Conservation (phyloP, 2,329 filamentous ascomycete species). For the Nigrograna mackinnonii region DNA sequence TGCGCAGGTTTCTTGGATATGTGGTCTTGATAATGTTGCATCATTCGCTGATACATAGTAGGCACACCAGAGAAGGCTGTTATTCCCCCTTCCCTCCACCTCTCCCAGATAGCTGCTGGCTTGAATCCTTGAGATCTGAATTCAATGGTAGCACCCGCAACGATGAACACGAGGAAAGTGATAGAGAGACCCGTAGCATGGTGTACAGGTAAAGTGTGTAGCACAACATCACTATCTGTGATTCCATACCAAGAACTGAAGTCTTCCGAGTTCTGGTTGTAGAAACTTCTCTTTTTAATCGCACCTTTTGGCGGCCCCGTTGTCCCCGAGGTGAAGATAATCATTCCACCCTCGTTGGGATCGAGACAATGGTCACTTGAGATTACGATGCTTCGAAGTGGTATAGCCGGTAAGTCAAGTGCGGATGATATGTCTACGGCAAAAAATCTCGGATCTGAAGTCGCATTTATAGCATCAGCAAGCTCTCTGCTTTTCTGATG, state of each 20-base stretch:
- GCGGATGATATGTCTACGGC: constrained; percentile 40
- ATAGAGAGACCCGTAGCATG: constrained; percentile 40
- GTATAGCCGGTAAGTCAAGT: constrained; percentile 31
- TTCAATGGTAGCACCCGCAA: constrained; percentile 35
- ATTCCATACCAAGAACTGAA: constrained; percentile 37
- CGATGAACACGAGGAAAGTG: constrained; percentile 38
- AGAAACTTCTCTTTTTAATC: constrained; percentile 48
- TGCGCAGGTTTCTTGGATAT: constrained; percentile 31
- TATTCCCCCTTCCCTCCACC: constrained; percentile 35
- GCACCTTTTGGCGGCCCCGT: constrained; percentile 51
- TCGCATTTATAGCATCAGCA: constrained; percentile 26
- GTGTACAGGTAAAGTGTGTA: constrained; percentile 40
- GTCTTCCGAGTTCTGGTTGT: constrained; percentile 36
- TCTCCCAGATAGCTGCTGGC: constrained; percentile 37
- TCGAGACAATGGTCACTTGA: constrained; percentile 46
- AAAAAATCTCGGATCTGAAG: constrained; percentile 36
- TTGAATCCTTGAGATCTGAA: constrained; percentile 41
- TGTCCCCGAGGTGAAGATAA: constrained; percentile 52
- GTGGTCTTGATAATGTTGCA: constrained; percentile 37
- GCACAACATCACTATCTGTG: constrained; percentile 32
- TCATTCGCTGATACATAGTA: constrained; percentile 42
- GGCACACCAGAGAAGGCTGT: constrained; percentile 42
- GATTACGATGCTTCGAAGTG: constrained; percentile 41
- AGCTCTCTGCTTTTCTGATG: constrained; percentile 31
- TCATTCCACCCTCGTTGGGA: constrained; percentile 45